phyloP scores from a whole-genome alignment of 106 monocot genomes.

The Platanthera guangdongensis region DNA sequence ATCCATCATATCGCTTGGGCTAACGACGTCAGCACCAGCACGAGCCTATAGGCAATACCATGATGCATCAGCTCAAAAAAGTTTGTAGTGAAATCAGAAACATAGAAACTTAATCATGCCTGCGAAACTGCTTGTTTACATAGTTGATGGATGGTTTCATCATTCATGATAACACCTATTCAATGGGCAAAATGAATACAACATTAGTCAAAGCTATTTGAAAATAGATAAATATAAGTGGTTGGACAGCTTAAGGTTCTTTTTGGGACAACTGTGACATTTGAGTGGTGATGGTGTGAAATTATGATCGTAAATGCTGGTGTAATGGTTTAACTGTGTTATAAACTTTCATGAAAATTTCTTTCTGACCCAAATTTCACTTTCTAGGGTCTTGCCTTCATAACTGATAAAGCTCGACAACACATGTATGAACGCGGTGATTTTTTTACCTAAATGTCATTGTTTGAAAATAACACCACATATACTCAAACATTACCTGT shows the following conservation, averaged over 20 bases:
- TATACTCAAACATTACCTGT: too few relatives aligned
- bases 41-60: constrained; percentile 42
- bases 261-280: too few relatives aligned
- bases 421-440: too few relatives aligned
- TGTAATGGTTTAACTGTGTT: too few relatives aligned
- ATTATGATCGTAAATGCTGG: background rate
- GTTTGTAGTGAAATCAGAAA: background rate
- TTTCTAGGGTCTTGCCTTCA: too few relatives aligned
- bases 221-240: too few relatives aligned
- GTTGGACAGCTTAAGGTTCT: too few relatives aligned
- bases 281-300: background rate
- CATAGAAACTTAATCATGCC: constrained; percentile 25
- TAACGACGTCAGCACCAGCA: constrained; percentile 96
- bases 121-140: constrained; percentile 98
- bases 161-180: constrained; percentile 97
- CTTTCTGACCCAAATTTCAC: too few relatives aligned
- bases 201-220: background rate
- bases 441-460: too few relatives aligned
- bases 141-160: constrained; percentile 95
- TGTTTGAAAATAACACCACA: too few relatives aligned
- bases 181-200: constrained; percentile 1
- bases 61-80: background rate
- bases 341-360: too few relatives aligned
- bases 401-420: too few relatives aligned
- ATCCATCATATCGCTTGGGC: constrained; percentile 99